These are phyloP conservation scores for Phoenix roebelenii DNA, from an alignment of 176 grass and related monocot species.

Conservation along the genomic window DNA sequence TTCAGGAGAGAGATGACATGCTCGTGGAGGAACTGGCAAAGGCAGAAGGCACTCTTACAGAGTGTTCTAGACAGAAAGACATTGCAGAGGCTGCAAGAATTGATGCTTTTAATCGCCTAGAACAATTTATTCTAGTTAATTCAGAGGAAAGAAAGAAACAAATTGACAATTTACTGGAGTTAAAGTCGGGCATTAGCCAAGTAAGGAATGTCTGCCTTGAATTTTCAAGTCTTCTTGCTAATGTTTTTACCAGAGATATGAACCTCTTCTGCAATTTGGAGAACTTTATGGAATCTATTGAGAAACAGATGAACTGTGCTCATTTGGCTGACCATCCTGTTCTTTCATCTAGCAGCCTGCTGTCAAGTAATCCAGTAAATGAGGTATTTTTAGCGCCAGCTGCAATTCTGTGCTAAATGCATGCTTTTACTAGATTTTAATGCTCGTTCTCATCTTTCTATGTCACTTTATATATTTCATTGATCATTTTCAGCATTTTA, in stretches of 20 bases:
- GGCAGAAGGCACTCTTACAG: constrained; percentile 39
- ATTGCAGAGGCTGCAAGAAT: constrained; percentile 48
- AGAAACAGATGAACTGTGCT: constrained; percentile 39
- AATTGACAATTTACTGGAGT: constrained; percentile 50
- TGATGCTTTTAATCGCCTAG: constrained; percentile 44
- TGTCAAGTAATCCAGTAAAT: not conserved
- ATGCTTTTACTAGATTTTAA: no score
- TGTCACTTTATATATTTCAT: no score
- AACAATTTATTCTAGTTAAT: constrained; percentile 33
- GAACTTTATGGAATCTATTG: constrained; percentile 56
- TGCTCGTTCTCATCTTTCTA: no score
- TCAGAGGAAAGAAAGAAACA: constrained; percentile 51
- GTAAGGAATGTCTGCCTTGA: constrained; percentile 61
- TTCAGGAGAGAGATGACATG: constrained; percentile 82
- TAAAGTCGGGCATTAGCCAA: constrained; percentile 48
- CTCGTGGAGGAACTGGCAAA: constrained; percentile 80
- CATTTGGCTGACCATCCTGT: constrained; percentile 12
- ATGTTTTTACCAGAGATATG: constrained; percentile 45
- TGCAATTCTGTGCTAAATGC: not conserved
- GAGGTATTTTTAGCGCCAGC: constrained; percentile 13
- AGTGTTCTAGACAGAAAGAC: constrained; percentile 39
- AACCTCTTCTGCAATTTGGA: constrained; percentile 54
- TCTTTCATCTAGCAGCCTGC: constrained; percentile 5
- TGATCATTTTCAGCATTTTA: no score
- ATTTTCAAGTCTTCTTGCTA: constrained; percentile 50